These are phyloP conservation scores for Magnaporthales sp. DNA, from an alignment of 2,329 filamentous ascomycete genomes.

Conservation along the genomic window DNA sequence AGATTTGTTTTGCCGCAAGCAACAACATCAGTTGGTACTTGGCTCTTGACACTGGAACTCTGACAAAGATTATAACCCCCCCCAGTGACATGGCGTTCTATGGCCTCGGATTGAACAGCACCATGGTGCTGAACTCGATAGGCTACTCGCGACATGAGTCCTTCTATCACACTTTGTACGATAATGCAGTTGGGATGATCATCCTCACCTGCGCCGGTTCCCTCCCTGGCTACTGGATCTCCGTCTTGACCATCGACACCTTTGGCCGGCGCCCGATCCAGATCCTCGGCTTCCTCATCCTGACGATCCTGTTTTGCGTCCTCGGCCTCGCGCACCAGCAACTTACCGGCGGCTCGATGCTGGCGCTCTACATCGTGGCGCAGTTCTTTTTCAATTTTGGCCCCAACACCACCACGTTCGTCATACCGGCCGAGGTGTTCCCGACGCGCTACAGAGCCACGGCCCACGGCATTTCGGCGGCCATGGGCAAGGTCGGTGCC, in stretches of 20 bases:
- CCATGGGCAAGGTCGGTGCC: constrained; percentile 45
- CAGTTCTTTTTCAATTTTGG: constrained; percentile 54
- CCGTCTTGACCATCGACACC: constrained; percentile 60
- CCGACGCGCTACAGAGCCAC: constrained; percentile 48
- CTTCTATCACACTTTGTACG: constrained; percentile 62
- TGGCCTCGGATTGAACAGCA: constrained; percentile 67
- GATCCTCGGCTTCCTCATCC: constrained; percentile 50
- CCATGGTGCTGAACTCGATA: constrained; percentile 61
- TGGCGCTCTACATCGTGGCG: constrained; percentile 45
- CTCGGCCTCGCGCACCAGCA: constrained; percentile 55
- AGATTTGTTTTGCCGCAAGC: neutral
- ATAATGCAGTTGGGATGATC: constrained; percentile 69
- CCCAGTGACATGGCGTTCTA: constrained; percentile 44
- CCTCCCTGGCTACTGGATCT: constrained; percentile 79
- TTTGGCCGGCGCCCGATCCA: constrained; percentile 73
- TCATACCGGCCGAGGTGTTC: constrained; percentile 48
- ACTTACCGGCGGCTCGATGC: constrained; percentile 42
- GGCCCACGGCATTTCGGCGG: constrained; percentile 48
- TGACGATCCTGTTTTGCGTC: constrained; percentile 51
- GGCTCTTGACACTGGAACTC: neutral
- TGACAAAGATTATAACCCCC: neutral
- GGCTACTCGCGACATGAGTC: constrained; percentile 49
- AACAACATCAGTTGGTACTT: neutral
- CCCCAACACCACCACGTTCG: constrained; percentile 48
- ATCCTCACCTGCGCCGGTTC: constrained; percentile 72